These are phyloP conservation scores for Emericellopsis terricola DNA, from an alignment of 495 filamentous ascomycete genomes.

Conservation along the genomic window DNA sequence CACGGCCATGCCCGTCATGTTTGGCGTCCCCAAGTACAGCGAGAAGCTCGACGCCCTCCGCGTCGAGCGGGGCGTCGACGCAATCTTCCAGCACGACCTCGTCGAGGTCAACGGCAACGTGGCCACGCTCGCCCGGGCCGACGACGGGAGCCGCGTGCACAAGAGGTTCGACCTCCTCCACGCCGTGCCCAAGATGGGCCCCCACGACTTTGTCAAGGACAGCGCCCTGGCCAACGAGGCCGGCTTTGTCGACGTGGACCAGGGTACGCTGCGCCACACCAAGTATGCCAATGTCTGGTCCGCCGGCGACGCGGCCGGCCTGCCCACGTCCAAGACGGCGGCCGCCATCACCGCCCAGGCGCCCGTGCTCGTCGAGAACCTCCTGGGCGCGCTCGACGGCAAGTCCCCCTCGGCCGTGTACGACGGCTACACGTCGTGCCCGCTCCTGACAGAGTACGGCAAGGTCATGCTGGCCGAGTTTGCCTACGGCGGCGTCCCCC, in stretches of 20 bases:
- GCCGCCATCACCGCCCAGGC: slow-evolving; percentile 47
- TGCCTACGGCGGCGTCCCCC: slow-evolving; percentile 52
- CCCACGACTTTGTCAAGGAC: slow-evolving; percentile 39
- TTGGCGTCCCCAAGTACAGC: slow-evolving; percentile 52
- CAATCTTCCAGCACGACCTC: slow-evolving; percentile 48
- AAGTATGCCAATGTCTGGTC: slow-evolving; percentile 51
- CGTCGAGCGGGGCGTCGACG: slow-evolving; percentile 43
- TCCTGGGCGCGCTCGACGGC: slow-evolving; percentile 34
- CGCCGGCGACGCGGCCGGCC: slow-evolving; percentile 44
- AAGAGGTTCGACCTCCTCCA: slow-evolving; percentile 43
- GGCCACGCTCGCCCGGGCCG: slow-evolving; percentile 31
- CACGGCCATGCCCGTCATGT: slow-evolving; percentile 44
- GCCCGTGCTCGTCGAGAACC: slow-evolving; percentile 38
- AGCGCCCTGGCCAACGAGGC: slow-evolving; percentile 38
- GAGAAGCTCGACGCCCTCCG: slow-evolving; percentile 41
- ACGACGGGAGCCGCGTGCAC: slow-evolving; percentile 24
- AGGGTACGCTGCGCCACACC: slow-evolving; percentile 37
- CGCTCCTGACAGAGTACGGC: slow-evolving; percentile 42
- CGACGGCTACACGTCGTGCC: slow-evolving; percentile 54
- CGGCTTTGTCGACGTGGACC: slow-evolving; percentile 47
- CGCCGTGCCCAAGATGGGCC: slow-evolving; percentile 42
- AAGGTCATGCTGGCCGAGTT: slow-evolving; percentile 56
- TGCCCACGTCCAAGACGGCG: slow-evolving; percentile 51
- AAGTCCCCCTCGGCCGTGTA: slow-evolving; percentile 33
- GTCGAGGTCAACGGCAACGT: slow-evolving; percentile 36